Percentiles rank a stretch among this genome's conserved stretches.
phyloP scores from a whole-genome alignment of 1,284 basidiomycete genomes.

The Ceratobasidium sp. region DNA sequence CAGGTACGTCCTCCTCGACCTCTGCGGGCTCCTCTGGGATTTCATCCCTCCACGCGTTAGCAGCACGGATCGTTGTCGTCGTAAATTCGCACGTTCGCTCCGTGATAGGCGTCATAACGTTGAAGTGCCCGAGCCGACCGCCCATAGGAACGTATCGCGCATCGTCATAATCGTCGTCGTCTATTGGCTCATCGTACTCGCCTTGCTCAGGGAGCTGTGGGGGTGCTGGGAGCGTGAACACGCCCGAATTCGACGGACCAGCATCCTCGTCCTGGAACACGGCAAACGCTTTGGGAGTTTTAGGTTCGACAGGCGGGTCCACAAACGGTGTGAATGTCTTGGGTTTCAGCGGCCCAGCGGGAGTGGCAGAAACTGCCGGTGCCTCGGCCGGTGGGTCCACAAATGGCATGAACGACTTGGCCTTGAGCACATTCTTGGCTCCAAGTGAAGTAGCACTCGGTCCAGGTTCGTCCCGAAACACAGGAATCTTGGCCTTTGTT shows the following conservation, averaged over 20 bases:
- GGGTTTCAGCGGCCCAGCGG: conserved; percentile 39
- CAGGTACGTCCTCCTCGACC: conserved; percentile 32
- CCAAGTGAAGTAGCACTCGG: conserved; percentile 16
- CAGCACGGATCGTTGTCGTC: conserved; percentile 51
- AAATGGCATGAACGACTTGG: conserved; percentile 43
- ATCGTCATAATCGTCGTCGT: conserved; percentile 46
- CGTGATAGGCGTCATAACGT: conserved; percentile 93
- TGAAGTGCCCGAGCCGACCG: conserved; percentile 76
- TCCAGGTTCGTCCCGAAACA: conserved; percentile 34
- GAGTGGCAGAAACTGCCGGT: not conserved
- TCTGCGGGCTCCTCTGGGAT: conserved; percentile 48
- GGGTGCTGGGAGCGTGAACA: conserved; percentile 49
- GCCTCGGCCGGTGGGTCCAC: conserved; percentile 43
- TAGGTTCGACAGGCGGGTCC: conserved; percentile 27
- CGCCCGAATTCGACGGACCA: conserved; percentile 43
- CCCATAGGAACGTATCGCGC: conserved; percentile 64
- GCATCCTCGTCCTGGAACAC: conserved; percentile 50
- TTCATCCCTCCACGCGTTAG: conserved; percentile 43
- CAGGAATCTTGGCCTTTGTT: conserved; percentile 36
- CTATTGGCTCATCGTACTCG: conserved; percentile 44
- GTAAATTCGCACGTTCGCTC: conserved; percentile 90
- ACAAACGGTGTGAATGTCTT: conserved; percentile 39
- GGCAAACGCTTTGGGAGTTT: conserved; percentile 33
- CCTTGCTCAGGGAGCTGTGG: conserved; percentile 49
- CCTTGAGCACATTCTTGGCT: conserved; percentile 33